These are phyloP conservation scores for Agaricus subrufescens DNA, from an alignment of 768 basidiomycete species.

Conservation along the genomic window DNA sequence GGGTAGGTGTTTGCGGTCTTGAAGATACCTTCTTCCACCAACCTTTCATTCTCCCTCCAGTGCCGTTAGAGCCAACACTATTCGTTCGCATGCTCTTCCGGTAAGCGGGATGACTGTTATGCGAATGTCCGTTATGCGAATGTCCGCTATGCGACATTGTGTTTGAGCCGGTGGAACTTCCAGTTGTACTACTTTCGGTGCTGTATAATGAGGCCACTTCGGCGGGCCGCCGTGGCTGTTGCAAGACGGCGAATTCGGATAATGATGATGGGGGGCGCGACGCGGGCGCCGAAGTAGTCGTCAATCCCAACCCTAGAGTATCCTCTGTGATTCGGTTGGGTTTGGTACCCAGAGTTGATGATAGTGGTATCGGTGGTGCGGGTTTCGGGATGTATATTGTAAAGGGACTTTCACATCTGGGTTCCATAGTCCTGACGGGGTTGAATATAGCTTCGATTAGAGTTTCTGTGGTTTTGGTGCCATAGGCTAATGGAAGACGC, in stretches of 20 bases:
- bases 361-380: not conserved
- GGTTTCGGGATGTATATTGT: slow-evolving; percentile 30
- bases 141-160: slow-evolving; percentile 4
- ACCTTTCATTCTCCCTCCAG: slow-evolving; percentile 13
- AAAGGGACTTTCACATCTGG: slow-evolving; percentile 35
- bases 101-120: too few relatives aligned
- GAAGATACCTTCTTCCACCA: slow-evolving; percentile 17
- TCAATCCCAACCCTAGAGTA: slow-evolving; percentile 10
- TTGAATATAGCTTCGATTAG: slow-evolving; percentile 82
- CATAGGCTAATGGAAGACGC: slow-evolving; percentile 48
- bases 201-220: slow-evolving; percentile 8
- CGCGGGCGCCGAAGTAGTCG: slow-evolving; percentile 1
- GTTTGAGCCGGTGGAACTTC: slow-evolving; percentile 13
- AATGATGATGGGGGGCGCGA: too few relatives aligned
- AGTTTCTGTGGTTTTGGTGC: slow-evolving; percentile 62
- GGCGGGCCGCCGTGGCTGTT: too few relatives aligned
- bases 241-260: too few relatives aligned
- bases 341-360: not conserved
- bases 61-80: not conserved
- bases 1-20: slow-evolving; percentile 14
- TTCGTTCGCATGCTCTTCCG: not conserved
- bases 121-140: not conserved
- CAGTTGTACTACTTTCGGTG: slow-evolving; percentile 18
- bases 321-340: not conserved
- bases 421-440: slow-evolving; percentile 47